Base-by-base conservation (phyloP, 1,284 basidiomycete genomes). In the Puccinia horiana region DNA sequence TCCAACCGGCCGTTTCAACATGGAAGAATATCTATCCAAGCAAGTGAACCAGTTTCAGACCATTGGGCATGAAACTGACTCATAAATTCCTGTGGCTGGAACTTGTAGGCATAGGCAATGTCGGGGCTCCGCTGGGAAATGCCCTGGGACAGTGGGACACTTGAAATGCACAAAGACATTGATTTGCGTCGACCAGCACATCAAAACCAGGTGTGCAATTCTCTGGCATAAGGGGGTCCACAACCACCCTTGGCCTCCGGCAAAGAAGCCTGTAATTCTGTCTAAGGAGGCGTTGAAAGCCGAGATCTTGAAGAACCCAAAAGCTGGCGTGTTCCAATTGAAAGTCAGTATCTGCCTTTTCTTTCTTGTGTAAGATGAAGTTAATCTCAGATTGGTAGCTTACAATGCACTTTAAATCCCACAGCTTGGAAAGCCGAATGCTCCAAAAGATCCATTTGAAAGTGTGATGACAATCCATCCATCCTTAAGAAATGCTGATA, bases 201-300 rank as follows among this genome's bases (percentile, higher is more conserved):
- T 37, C 0, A 1, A 20, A 3, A 75, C 29, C 5, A 29, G 35
- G 14, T 75, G 73, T 49, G 73, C 44, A n/a, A 58, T 75, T n/a
- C n/a, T 74, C 20, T 49, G 49, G 4, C 72, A 74, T 20, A 16
- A 29, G 1, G 72, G 72, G 1, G 5, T 23, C 32, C 72, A 74
- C 49, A 37, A 74, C 8, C 72, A 74, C 18, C 72, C 26, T 20
- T 74, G 72, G 72, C 72, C 72, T 23, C 1, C n/a, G 1, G 23
- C 47, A 2, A 52, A 52, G 32, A 74, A 74, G 9, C 73, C 29
- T 9, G 52, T 58, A 16, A 14, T 14, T 8, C 26, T 75, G 16
- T 32, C 73, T 1, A 54, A 58, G 18, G 47, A 56, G 1, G 35
- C 2, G 11, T 18, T 75, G 18, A 18, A 61, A n/a, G 35, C 37